Percentiles rank a stretch among this genome's conserved stretches.
Evolutionary conservation across 305 asterid genomes (phyloP).

Genomic region (Fraxinus sp.): DNA sequence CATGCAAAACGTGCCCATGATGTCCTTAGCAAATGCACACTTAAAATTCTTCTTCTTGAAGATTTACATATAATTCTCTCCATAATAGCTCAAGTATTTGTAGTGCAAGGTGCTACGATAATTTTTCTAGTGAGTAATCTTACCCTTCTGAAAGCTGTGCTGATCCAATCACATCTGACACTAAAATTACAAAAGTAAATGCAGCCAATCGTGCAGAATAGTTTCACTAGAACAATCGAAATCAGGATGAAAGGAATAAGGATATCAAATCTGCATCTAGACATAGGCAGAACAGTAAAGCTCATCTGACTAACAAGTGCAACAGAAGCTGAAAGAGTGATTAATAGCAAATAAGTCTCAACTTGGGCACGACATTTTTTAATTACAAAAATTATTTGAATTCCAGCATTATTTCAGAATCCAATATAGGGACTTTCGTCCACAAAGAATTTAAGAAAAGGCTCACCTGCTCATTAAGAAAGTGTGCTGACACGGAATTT

Average conservation of each 20-base stretch:
- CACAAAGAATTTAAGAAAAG: slow-evolving; percentile 3
- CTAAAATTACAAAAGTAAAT: slow-evolving; percentile 5
- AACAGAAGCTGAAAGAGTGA: slow-evolving; percentile 7
- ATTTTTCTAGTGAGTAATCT: neutral
- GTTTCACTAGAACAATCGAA: slow-evolving; percentile 19
- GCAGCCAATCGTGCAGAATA: neutral
- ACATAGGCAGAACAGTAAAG: neutral
- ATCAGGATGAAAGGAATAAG: slow-evolving; percentile 2
- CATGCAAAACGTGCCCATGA: neutral
- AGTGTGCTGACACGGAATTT: slow-evolving; percentile 98
- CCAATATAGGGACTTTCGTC: slow-evolving; percentile 5
- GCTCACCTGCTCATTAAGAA: slow-evolving; percentile 91
- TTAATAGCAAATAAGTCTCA: slow-evolving; percentile 14
- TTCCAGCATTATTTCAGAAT: slow-evolving; percentile 10
- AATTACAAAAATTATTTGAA: neutral
- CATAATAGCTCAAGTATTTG: neutral
- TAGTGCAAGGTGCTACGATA: neutral
- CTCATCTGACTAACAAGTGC: neutral
- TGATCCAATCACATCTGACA: slow-evolving; percentile 8
- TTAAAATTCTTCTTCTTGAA: neutral
- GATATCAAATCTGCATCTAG: slow-evolving; percentile 3
- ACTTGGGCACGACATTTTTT: slow-evolving; percentile 10
- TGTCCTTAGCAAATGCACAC: slow-evolving; percentile 10
- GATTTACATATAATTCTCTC: neutral
- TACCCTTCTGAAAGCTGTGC: slow-evolving; percentile 1